These are phyloP conservation scores for Picea abies DNA, from an alignment of 83 land plant species.

Conservation along the genomic window DNA sequence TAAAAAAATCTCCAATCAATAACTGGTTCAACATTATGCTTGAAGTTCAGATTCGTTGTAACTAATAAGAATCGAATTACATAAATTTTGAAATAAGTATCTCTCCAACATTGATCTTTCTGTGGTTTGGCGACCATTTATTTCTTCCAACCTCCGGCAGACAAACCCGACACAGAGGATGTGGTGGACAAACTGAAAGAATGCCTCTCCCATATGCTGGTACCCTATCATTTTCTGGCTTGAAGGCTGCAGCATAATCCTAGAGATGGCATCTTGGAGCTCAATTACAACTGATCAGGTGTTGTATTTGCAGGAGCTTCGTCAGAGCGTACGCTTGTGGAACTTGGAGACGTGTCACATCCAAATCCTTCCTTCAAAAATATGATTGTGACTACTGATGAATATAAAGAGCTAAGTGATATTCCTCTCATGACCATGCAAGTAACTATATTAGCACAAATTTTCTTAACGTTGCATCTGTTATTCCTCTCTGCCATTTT, in stretches of 20 bases:
- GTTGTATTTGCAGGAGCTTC: conserved; percentile 38
- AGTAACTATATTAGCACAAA: too few species aligned
- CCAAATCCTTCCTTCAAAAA: too few species aligned
- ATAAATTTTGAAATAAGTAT: not conserved
- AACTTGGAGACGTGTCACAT: too few species aligned
- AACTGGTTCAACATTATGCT: too few species aligned
- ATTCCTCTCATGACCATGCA: too few species aligned
- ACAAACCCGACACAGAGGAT: conserved; percentile 4
- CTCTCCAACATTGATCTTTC: conserved; percentile 47
- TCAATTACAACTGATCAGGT: conserved; percentile 54
- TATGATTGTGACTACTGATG: too few species aligned
- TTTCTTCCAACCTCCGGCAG: conserved; percentile 21
- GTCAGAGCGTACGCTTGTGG: conserved; percentile 21
- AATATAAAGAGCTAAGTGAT: too few species aligned
- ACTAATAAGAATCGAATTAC: too few species aligned
- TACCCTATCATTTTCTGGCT: conserved; percentile 59
- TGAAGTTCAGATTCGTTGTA: too few species aligned
- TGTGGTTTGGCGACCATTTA: conserved; percentile 44
- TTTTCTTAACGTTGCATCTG: too few species aligned
- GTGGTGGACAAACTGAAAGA: conserved; percentile 26
- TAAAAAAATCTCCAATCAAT: too few species aligned
- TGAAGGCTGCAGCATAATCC: conserved; percentile 37
- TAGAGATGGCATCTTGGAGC: conserved; percentile 31
- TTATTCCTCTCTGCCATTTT: too few species aligned
- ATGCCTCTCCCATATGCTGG: conserved; percentile 27